Evolutionary conservation across 768 basidiomycete genomes (phyloP).

Genomic region (Dentipellis fragilis): DNA sequence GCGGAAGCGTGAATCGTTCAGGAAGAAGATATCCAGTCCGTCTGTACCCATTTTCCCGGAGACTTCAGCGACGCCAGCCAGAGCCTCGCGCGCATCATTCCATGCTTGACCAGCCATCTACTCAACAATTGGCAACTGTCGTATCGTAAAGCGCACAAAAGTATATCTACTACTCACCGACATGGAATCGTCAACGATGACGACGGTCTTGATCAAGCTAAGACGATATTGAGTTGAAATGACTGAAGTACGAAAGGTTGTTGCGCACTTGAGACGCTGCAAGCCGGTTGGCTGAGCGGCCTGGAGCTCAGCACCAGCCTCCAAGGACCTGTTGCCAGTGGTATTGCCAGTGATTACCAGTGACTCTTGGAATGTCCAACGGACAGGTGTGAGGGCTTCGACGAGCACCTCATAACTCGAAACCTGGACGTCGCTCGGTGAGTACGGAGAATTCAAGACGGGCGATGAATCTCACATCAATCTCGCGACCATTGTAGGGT

Average conservation of each 20-base stretch:
- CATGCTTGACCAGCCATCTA: slow-evolving; percentile 34
- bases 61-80: slow-evolving; percentile 29
- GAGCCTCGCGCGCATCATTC: slow-evolving; percentile 29
- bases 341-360: no score
- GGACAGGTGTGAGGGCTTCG: slow-evolving; percentile 15
- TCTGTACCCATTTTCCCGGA: slow-evolving; percentile 26
- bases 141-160: neutral
- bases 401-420: slow-evolving; percentile 25
- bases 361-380: slow-evolving; percentile 1
- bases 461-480: slow-evolving; percentile 15
- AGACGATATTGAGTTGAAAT: neutral
- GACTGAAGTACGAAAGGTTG: no score
- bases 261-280: no score
- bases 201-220: slow-evolving; percentile 22
- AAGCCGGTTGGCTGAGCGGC: no score
- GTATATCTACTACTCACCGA: slow-evolving; percentile 19
- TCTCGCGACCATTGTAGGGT: slow-evolving; percentile 25
- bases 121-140: neutral
- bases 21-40: slow-evolving; percentile 33
- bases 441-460: neutral
- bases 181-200: slow-evolving; percentile 31
- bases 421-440: slow-evolving; percentile 16
- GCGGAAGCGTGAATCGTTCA: slow-evolving; percentile 20
- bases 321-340: no score
- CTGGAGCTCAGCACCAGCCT: no score